These are phyloP conservation scores for Hygrophoropsis aurantiaca DNA, from an alignment of 768 basidiomycete genomes.

Conservation along the genomic window DNA sequence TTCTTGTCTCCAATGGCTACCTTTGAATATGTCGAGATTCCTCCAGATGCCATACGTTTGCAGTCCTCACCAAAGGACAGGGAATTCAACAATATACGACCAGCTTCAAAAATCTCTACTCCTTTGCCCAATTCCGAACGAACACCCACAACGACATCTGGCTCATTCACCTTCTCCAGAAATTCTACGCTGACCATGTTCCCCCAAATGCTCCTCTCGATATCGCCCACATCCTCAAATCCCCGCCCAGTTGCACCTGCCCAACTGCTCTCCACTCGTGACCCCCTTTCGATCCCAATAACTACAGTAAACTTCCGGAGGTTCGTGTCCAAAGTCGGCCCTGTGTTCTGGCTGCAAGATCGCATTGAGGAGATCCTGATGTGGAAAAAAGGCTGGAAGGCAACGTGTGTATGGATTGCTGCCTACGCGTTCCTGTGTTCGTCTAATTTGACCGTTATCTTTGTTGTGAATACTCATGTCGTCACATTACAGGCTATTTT, in stretches of 20 bases:
- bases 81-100: slow-evolving; percentile 17
- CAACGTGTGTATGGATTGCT: slow-evolving; percentile 74
- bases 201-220: slow-evolving; percentile 38
- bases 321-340: slow-evolving; percentile 74
- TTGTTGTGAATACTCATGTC: background rate
- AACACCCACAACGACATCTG: slow-evolving; percentile 18
- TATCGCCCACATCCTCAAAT: slow-evolving; percentile 17
- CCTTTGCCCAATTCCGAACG: slow-evolving; percentile 32
- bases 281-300: slow-evolving; percentile 74
- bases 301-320: slow-evolving; percentile 69
- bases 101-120: slow-evolving; percentile 42
- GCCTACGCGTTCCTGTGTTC: slow-evolving; percentile 78
- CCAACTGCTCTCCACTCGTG: slow-evolving; percentile 53
- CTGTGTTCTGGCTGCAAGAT: slow-evolving; percentile 90
- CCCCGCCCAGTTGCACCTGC: slow-evolving; percentile 23
- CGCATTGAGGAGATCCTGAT: slow-evolving; percentile 80
- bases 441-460: slow-evolving; percentile 24
- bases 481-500: slow-evolving; percentile 64
- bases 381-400: slow-evolving; percentile 77
- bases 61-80: slow-evolving; percentile 19
- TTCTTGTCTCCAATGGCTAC: slow-evolving; percentile 24
- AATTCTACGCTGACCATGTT: slow-evolving; percentile 35
- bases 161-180: slow-evolving; percentile 23
- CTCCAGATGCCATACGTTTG: slow-evolving; percentile 36
- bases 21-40: slow-evolving; percentile 42